Evolutionary conservation across 2,329 filamentous ascomycete species (phyloP), one percentile per base, ranked within the genome.

Genomic region (Blastomyces silverae): DNA sequence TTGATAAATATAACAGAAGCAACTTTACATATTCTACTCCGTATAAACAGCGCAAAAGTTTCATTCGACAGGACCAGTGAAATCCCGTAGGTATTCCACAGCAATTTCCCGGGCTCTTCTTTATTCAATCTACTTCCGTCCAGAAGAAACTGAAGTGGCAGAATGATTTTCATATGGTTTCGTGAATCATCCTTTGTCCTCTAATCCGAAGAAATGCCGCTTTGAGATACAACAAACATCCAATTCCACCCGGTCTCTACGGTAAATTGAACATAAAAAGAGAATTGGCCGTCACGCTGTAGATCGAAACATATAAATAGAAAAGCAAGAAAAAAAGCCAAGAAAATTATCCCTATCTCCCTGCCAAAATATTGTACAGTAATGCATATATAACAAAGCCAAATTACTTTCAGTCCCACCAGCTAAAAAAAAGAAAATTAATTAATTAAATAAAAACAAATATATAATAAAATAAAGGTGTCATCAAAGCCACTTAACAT

Each of bases 401-500:
- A n/a, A n/a, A n/a, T n/a, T n/a, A n/a, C n/a, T n/a, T n/a, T n/a
- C n/a, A n/a, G n/a, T n/a, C n/a, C n/a, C n/a, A n/a, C n/a, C n/a
- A n/a, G n/a, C n/a, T n/a, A n/a, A n/a, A n/a, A n/a, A n/a, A n/a
- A n/a, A n/a, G n/a, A n/a, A n/a, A n/a, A n/a, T n/a, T n/a, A n/a
- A n/a, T n/a, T n/a, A 25, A 53, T 15, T 3, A 28, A 53, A 52
- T 50, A 10, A 48, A 10, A 48, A 62, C 6, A 34, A 34, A 34
- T 34, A 34, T 3, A 46, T 25, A 56, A n/a, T n/a, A n/a, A n/a
- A 15, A 55, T 3, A 17, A 31, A 55, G 25, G 10, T 20, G 25
- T 4, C 25, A 57, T 73, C 66, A 78, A 69, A 79, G 64, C 72
- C 73, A 77, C 11, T 69, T 60, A 66, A 84, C 70, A 31, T 82